Conservation (phyloP, 2,329 filamentous ascomycete genomes). For the Fusarium chlamydosporum region DNA sequence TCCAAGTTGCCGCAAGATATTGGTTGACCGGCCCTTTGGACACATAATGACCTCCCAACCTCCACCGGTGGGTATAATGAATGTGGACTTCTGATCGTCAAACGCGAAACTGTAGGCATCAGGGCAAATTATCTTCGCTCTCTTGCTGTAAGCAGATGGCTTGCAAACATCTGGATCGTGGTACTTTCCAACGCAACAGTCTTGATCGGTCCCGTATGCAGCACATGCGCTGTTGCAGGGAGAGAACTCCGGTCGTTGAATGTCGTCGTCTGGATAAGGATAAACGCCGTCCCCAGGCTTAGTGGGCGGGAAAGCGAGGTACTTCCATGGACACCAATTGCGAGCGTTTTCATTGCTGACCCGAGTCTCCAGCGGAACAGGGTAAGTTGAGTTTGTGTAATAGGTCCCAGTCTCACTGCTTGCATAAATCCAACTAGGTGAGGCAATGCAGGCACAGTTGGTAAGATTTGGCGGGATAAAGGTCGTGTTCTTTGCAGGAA, state of each 20-base stretch:
- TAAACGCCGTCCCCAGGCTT: conserved; percentile 83
- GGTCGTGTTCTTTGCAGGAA: conserved; percentile 71
- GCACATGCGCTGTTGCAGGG: conserved; percentile 85
- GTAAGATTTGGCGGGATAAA: conserved; percentile 82
- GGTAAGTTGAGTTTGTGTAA: conserved; percentile 75
- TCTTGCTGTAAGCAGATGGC: conserved; percentile 76
- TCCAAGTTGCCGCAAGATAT: conserved; percentile 68
- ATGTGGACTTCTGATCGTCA: conserved; percentile 71
- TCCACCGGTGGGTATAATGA: conserved; percentile 75
- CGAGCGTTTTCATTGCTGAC: conserved; percentile 70
- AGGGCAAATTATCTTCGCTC: conserved; percentile 82
- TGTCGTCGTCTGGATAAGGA: conserved; percentile 82
- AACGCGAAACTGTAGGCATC: conserved; percentile 87
- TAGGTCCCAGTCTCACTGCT: conserved; percentile 68
- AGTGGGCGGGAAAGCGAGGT: conserved; percentile 76
- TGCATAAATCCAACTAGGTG: conserved; percentile 71
- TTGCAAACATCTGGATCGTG: conserved; percentile 74
- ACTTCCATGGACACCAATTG: conserved; percentile 85
- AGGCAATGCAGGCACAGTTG: conserved; percentile 83
- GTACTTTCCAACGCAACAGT: conserved; percentile 83
- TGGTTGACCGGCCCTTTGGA: conserved; percentile 72
- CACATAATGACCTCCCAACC: conserved; percentile 87
- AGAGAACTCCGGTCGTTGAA: conserved; percentile 78
- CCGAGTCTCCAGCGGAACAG: conserved; percentile 75
- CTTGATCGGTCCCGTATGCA: conserved; percentile 73